Base-by-base conservation (phyloP, 768 basidiomycete species). In the Kwoniella newhampshirensis region DNA sequence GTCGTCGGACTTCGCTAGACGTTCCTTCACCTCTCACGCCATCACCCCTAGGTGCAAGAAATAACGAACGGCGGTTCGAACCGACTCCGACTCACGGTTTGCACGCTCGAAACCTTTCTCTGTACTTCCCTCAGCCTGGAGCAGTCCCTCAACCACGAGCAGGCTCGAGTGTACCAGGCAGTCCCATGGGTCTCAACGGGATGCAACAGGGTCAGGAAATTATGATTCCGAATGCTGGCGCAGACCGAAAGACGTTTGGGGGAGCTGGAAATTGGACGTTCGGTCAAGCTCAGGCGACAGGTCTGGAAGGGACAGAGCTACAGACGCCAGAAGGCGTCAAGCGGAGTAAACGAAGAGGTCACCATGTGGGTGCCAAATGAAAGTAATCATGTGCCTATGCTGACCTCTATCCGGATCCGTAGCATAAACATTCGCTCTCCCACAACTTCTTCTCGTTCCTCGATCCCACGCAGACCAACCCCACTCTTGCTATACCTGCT, bases 381-480 rank as follows among this genome's bases (percentile, higher is more conserved):
- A 30, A 23, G 21, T 17, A 4, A 4, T 26, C 23, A 46, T 37
- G 11, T 12, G 20, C n/a, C 17, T 20, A 21, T 25, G 23, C 25
- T 20, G 2, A 23, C 23, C 37, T 32, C 15, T 42, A 32, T 6
- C 13, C 32, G 6, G 32, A 13, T 32, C 20, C 12, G 32, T 21
- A 96, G 76, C 92, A 94, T 70, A 91, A 91, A 75, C 92, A 94
- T 75, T 94, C 91, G 0, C 76, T 92, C 11, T 94, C 91, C 0
- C 91, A 96, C 74, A 91, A 89, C 68, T 92, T 96, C 77, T 94
- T 94, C 77, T 91, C 91, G 0, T 96, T 96, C 72, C 85, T 97
- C 40, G 91, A 93, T 64, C 91, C 91, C 3, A 73, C 73, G 3
- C 59, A 66, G 26, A 72, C 73, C 40, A 72, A 75, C 44, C 71